These are phyloP conservation scores for Phytopythium ostracodes DNA, from an alignment of 352 stramenopile genomes.

Conservation along the genomic window DNA sequence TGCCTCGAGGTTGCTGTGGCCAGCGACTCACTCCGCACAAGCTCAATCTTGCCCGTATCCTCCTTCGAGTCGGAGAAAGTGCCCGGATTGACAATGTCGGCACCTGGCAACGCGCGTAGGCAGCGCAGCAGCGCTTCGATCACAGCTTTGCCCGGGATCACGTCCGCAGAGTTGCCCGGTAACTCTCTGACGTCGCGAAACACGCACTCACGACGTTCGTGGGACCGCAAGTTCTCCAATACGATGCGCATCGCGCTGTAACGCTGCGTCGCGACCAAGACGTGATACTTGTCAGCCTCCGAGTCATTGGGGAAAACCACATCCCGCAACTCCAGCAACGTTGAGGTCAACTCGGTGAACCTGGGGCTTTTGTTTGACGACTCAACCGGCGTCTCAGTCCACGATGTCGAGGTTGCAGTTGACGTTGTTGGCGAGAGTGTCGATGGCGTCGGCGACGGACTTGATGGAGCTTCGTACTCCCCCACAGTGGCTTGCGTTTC, in stretches of 20 bases:
- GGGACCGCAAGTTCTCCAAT: conserved; percentile 22
- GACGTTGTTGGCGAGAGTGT: conserved; percentile 1
- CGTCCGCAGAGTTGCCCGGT: conserved; percentile 10
- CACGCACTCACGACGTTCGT: conserved; percentile 20
- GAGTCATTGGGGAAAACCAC: conserved; percentile 23
- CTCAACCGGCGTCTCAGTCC: not conserved
- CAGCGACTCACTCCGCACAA: conserved; percentile 16
- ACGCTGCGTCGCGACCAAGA: conserved; percentile 14
- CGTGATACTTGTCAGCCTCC: conserved; percentile 18
- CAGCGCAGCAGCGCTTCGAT: conserved; percentile 28
- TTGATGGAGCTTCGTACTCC: not conserved
- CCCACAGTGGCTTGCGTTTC: not conserved
- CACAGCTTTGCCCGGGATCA: conserved; percentile 20
- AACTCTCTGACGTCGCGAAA: conserved; percentile 27
- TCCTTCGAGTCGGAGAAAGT: conserved; percentile 18
- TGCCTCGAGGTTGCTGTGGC: not conserved
- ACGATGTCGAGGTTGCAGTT: not conserved
- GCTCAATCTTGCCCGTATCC: conserved; percentile 28
- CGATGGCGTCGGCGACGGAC: not conserved
- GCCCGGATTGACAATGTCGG: conserved; percentile 15
- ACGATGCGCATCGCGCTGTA: not conserved
- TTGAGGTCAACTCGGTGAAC: not conserved
- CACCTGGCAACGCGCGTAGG: conserved; percentile 15
- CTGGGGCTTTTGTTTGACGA: not conserved
- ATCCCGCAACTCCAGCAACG: conserved; percentile 25